Base-by-base conservation (phyloP, 1,284 basidiomycete genomes). In the Moniliophthora roreri region DNA sequence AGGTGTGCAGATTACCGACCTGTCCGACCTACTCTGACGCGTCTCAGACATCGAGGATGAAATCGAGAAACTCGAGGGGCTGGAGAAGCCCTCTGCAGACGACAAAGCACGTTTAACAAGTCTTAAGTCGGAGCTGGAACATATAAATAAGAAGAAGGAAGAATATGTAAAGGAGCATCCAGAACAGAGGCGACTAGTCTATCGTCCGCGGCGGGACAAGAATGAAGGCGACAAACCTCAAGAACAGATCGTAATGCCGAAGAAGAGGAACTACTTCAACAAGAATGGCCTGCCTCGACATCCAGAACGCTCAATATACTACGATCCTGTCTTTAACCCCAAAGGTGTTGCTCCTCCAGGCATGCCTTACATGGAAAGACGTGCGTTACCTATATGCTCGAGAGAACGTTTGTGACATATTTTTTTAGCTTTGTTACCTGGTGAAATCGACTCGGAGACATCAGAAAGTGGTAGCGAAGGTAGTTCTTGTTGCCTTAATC, bases 291-390 rank as follows among this genome's bases (percentile, higher is more conserved):
- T 91, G 47, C 87, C 92, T 50, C 77, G 87, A 52, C 90, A 93
- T 70, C 93, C 93, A 11, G 92, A 92, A 64, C 78, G 92, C 61
- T 95, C 92, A 69, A 78, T 95, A 39, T 98, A 98, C 69, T 98
- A 94, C 69, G 92, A 98, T 62, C 81, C 91, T 34, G 81, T 93
- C 48, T 89, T 96, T 81, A 98, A 98, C 67, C 93, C 94, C 6
- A 95, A 81, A 66, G 95, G 95, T 23, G 92, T 94, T n/a, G 86
- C 95, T 18, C 95, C 95, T 18, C 95, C 95, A 8, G 95, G 95
- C 7, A 93, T 97, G 94, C 93, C 92, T 8, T 98, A 98, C 68
- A 73, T 83, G 47, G 93, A 98, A 66, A 78, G 88, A 72, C 79
- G 91, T 93, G 62, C 71, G 88, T 77, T 44, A 35, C 23, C 24